Evolutionary conservation across 768 basidiomycete species (phyloP), one percentile per base, ranked within the genome.

Genomic region (Boletus rufocinnamomeus): DNA sequence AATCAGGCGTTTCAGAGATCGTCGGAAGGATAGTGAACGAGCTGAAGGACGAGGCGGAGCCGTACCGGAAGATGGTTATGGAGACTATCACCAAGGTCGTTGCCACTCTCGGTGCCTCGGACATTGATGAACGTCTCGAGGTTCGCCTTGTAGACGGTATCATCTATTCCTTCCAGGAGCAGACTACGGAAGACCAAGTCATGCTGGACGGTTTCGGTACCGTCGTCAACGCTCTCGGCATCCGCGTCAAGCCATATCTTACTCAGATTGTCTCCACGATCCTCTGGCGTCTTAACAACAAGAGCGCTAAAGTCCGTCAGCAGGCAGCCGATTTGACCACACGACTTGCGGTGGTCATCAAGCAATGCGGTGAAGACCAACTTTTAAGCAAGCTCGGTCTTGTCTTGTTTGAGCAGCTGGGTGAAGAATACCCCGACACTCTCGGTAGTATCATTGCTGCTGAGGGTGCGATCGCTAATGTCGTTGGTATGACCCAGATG

Each of bases 401-500:
- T 34, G 96, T 98, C 7, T 79, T 99, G 58, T 99, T 98, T 72
- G 97, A 98, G 72, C 97, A 99, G 74, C 84, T 99, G 52, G 97
- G 97, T 72, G 96, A 98, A 77, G 97, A 99, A 77, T 99, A 98
- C 69, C 97, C 97, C 17, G 97, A 99, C 74, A 98, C 97, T 1
- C 84, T 99, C 35, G 97, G 97, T 72, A 98, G 96, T 79, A 96
- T 99, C 75, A 99, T 98, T 74, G 95, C 96, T 49, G 97, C 97
- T 45, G 93, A 95, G 69, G 96, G 94, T 62, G 97, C 97, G 49
- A 98, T 99, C 68, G 97, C 97, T 63, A 98, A 98, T 67, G 97
- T 98, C 50, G 97, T 99, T 62, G 97, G 97, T 76, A 99, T 98
- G 97, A 97, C 97, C 11, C 94, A 98, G 74, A 99, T 99, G 97